phyloP scores from a whole-genome alignment of 2,329 filamentous ascomycete genomes.

The Niveomyces coronatus region DNA sequence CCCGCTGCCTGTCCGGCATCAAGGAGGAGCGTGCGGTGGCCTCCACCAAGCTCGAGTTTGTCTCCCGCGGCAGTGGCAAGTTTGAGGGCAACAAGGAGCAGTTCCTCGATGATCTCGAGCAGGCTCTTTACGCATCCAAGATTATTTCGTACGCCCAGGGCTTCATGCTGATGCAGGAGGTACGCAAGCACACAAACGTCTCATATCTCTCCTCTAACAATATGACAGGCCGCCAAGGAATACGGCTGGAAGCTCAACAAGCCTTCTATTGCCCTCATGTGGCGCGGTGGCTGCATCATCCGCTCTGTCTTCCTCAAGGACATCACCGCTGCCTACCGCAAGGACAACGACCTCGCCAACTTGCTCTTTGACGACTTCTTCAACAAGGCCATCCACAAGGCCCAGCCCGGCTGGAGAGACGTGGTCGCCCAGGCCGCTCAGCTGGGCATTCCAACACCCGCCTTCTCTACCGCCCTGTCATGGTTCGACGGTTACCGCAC shows the following conservation, averaged over 20 bases:
- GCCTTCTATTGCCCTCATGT: conserved; percentile 99
- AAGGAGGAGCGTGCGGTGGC: conserved; percentile 88
- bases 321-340: conserved; percentile 94
- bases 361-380: conserved; percentile 98
- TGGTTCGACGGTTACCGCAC: conserved; percentile 99
- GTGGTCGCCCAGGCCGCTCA: conserved; percentile 85
- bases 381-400: conserved; percentile 97
- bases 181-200: conserved; percentile 31
- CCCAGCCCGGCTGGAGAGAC: conserved; percentile 85
- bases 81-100: conserved; percentile 87
- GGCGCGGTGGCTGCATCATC: conserved; percentile 99
- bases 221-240: conserved; percentile 72
- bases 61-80: conserved; percentile 59
- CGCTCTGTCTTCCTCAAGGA: conserved; percentile 99
- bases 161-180: conserved; percentile 99
- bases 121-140: conserved; percentile 98
- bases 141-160: conserved; percentile 99
- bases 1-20: conserved; percentile 85
- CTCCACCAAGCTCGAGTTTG: conserved; percentile 61
- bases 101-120: conserved; percentile 95
- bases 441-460: conserved; percentile 90
- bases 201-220: not conserved
- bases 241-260: conserved; percentile 99
- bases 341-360: conserved; percentile 91
- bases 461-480: conserved; percentile 91